phyloP scores from a whole-genome alignment of 441 rosid species.

The Cnidoscolus chayamansa region DNA sequence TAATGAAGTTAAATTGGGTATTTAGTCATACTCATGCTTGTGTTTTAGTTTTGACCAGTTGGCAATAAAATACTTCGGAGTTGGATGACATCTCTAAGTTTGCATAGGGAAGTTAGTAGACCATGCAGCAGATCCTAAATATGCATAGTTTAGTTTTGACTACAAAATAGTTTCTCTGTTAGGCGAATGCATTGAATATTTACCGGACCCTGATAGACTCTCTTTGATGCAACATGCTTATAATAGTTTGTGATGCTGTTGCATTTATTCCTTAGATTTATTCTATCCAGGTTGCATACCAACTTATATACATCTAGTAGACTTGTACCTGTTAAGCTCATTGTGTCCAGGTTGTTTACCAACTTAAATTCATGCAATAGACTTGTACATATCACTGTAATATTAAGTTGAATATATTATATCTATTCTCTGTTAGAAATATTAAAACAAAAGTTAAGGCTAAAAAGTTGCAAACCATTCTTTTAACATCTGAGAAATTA shows the following conservation, averaged over 20 bases:
- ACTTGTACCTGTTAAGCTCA: not conserved
- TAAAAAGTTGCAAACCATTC: not conserved
- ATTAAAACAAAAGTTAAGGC: not conserved
- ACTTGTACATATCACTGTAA: not conserved
- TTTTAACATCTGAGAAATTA: not conserved
- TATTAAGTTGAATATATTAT: not conserved
- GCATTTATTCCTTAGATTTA: not conserved
- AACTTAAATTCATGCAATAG: not conserved
- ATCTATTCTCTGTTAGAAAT: not conserved
- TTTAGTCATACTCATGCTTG: not conserved
- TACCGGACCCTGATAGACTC: not conserved
- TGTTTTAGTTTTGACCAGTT: not conserved
- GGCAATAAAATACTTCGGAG: not conserved
- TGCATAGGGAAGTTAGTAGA: constrained; percentile 2
- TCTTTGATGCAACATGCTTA: constrained; percentile 1
- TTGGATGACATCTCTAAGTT: not conserved
- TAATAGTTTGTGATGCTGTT: not conserved
- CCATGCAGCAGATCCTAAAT: too few species aligned
- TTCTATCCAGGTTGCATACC: not conserved
- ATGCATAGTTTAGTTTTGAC: too few species aligned
- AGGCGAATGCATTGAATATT: too few species aligned
- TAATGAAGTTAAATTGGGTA: not conserved
- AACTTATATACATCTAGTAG: constrained; percentile 2
- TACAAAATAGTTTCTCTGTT: too few species aligned
- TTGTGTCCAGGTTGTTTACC: not conserved